Evolutionary conservation across 257 asterid species (phyloP).

Genomic region (Solanum corneliomulleri): DNA sequence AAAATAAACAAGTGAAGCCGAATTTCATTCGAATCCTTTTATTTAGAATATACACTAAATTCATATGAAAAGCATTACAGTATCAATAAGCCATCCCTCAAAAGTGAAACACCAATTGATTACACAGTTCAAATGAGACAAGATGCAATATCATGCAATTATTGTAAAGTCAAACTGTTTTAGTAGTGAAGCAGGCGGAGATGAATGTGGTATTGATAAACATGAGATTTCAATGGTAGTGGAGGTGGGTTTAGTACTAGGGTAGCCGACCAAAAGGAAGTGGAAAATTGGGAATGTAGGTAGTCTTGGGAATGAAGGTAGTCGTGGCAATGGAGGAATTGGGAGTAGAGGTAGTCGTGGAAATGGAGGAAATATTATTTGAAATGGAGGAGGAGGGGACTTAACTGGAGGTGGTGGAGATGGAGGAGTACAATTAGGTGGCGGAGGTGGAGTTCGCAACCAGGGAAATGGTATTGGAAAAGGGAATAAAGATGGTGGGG

Average conservation of each 20-base stretch:
- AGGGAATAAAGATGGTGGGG: neutral
- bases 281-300: rapidly evolving
- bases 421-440: neutral
- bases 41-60: neutral
- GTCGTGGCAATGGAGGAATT: neutral
- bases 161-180: neutral
- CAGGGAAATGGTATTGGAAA: neutral
- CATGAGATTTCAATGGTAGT: neutral
- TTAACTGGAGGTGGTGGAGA: neutral
- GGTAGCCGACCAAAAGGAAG: neutral
- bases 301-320: neutral
- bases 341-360: neutral
- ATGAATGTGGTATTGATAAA: neutral
- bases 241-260: neutral
- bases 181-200: neutral
- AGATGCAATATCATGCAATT: neutral
- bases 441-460: neutral
- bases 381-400: neutral
- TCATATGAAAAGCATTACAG: neutral
- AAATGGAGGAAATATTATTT: neutral
- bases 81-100: neutral
- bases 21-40: neutral
- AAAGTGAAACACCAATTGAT: neutral
- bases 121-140: neutral
- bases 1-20: neutral